These are phyloP conservation scores for Croton setiger DNA, from an alignment of 441 rosid genomes.

Conservation along the genomic window DNA sequence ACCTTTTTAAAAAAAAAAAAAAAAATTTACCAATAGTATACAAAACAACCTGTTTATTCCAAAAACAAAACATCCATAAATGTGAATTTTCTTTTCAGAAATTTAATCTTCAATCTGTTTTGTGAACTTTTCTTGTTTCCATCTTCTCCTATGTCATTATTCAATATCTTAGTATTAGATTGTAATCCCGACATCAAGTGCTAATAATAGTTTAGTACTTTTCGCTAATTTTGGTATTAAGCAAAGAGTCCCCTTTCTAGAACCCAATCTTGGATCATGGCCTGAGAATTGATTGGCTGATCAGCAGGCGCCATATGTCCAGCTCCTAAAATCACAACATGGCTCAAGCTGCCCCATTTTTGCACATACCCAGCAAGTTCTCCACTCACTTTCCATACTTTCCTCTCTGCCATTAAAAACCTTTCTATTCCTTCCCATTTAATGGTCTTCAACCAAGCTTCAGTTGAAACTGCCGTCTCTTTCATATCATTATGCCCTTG, in stretches of 20 bases:
- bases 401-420: conserved; percentile 51
- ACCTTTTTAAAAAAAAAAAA: too few species aligned
- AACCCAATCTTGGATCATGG: conserved; percentile 79
- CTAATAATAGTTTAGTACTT: too few species aligned
- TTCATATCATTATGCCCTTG: conserved; percentile 65
- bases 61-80: too few species aligned
- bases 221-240: not conserved
- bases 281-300: conserved; percentile 49
- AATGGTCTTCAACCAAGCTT: conserved; percentile 75
- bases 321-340: conserved; percentile 58
- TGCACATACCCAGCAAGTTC: conserved; percentile 69
- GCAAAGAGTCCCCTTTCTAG: conserved; percentile 46
- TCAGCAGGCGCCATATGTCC: conserved; percentile 81
- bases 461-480: conserved; percentile 69
- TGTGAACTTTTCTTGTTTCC: too few species aligned
- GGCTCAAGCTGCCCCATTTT: conserved; percentile 53
- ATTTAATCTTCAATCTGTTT: too few species aligned
- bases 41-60: too few species aligned
- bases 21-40: too few species aligned
- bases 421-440: conserved; percentile 48
- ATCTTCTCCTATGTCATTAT: too few species aligned
- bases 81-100: too few species aligned
- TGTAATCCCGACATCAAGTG: too few species aligned
- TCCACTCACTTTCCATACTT: conserved; percentile 55
- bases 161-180: too few species aligned